Evolutionary conservation across 2,329 filamentous ascomycete species (phyloP), one percentile per base, ranked within the genome.

Genomic region (Trichophyton benhamiae): DNA sequence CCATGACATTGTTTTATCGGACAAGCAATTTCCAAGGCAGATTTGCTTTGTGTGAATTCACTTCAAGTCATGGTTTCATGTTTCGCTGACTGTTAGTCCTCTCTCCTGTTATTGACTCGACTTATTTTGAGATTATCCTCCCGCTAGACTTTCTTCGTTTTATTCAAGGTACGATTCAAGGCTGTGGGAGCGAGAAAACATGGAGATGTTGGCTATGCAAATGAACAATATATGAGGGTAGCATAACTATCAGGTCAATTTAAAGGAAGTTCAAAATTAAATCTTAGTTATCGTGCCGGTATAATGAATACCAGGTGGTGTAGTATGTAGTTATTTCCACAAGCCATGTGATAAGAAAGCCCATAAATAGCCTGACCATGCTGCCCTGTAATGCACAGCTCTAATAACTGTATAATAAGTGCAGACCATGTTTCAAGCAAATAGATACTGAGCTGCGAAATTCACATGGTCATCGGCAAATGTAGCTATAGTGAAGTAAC

Each of bases 401-500:
- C 42, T n/a, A 46, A 11, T 38, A 13, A 38, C 33, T 4, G 11
- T 13, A 13, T 3, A 8, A 22, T 13, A 22, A 3, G 46, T 13
- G 17, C 46, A 57, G n/a, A 9, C 17, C 7, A 25, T 17, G 13
- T 9, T 22, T 77, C 83, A 84, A 70, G 76, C 78, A 68, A 83
- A 78, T 61, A 96, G 77, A 72, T 90, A 86, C 80, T 94, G 96
- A 66, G 91, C 92, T 63, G 91, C 91, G 77, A 95, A 90, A 69
- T 89, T 86, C 67, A 97, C 82, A 75, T 99, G 94, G 68, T 97
- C 91, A 70, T 89, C 87, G 49, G 87, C 83, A 73, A 99, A 99
- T 15, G 85, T 85, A 41, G 91, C 87, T 80, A 99, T 95, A 76
- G 96, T 96, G 77, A 85, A 99, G 78, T 99, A 99, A 65, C 90